Conservation (phyloP, 2,329 filamentous ascomycete species). For the Knufia petricola region DNA sequence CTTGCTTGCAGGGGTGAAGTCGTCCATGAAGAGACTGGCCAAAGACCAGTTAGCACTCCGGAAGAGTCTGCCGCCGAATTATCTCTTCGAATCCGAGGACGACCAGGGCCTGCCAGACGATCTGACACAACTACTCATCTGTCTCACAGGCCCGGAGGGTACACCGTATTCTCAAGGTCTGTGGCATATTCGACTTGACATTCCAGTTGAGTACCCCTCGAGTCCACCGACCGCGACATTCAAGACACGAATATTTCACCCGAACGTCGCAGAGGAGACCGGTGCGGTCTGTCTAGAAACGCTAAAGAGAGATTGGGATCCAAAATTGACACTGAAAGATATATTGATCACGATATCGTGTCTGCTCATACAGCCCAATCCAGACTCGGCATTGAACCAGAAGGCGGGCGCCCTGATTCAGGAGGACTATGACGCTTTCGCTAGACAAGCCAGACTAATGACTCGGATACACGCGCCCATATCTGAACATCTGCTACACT, state of each 20-base stretch:
- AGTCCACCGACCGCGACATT: slow-evolving; percentile 50
- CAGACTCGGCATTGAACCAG: slow-evolving; percentile 54
- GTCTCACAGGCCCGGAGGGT: slow-evolving; percentile 50
- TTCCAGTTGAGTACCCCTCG: slow-evolving; percentile 39
- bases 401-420: slow-evolving; percentile 50
- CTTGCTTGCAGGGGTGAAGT: not conserved
- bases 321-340: slow-evolving; percentile 48
- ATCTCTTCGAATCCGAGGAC: slow-evolving; percentile 43
- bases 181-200: slow-evolving; percentile 51
- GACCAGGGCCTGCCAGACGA: slow-evolving; percentile 37
- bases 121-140: slow-evolving; percentile 47
- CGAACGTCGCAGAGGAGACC: slow-evolving; percentile 53
- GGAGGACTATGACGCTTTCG: slow-evolving; percentile 50
- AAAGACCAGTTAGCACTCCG: slow-evolving; percentile 50
- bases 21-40: slow-evolving; percentile 48
- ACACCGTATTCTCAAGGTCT: slow-evolving; percentile 52
- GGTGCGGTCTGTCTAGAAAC: slow-evolving; percentile 57
- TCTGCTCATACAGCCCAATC: slow-evolving; percentile 54
- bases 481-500: slow-evolving; percentile 35
- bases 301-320: slow-evolving; percentile 54
- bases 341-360: slow-evolving; percentile 52
- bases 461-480: slow-evolving; percentile 51
- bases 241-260: slow-evolving; percentile 53
- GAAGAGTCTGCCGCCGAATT: slow-evolving; percentile 50
- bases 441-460: slow-evolving; percentile 50